These are phyloP conservation scores for Cerrena zonata DNA, from an alignment of 1,284 basidiomycete species.

Conservation along the genomic window DNA sequence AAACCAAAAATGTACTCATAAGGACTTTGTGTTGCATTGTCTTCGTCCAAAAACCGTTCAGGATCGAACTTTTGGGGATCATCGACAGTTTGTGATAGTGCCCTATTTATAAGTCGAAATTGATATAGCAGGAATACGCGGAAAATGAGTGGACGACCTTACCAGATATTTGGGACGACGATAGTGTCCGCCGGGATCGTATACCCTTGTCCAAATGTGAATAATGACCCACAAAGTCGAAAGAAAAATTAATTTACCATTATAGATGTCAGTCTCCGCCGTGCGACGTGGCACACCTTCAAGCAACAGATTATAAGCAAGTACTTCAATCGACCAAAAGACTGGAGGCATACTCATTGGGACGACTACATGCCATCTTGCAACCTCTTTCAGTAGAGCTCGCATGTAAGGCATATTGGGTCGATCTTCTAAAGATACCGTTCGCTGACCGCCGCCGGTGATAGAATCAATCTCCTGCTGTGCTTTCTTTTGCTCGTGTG, in stretches of 20 bases:
- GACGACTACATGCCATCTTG: background rate
- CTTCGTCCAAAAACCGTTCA: conserved; percentile 15
- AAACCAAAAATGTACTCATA: conserved; percentile 17
- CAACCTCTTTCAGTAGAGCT: conserved; percentile 26
- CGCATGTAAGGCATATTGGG: conserved; percentile 27
- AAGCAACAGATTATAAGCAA: background rate
- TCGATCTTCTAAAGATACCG: conserved; percentile 30
- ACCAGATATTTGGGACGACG: conserved; percentile 5
- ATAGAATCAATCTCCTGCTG: conserved; percentile 31
- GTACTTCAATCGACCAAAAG: background rate
- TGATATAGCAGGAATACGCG: background rate
- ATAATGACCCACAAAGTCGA: background rate
- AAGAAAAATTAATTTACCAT: background rate
- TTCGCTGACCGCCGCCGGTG: conserved; percentile 18
- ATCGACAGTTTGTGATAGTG: background rate
- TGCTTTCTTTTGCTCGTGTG: conserved; percentile 27
- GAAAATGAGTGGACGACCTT: background rate
- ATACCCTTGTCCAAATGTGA: background rate
- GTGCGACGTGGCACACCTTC: background rate
- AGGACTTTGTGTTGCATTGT: conserved; percentile 15
- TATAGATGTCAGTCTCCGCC: background rate
- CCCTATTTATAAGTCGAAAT: background rate
- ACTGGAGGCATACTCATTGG: background rate
- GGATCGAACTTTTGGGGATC: conserved; percentile 13
- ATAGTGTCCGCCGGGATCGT: conserved; percentile 1